A percentile compares a stretch with the other conserved stretches of the same genome.
Conservation (phyloP, 1,284 basidiomycete species). For the Termitomyces sp. region DNA sequence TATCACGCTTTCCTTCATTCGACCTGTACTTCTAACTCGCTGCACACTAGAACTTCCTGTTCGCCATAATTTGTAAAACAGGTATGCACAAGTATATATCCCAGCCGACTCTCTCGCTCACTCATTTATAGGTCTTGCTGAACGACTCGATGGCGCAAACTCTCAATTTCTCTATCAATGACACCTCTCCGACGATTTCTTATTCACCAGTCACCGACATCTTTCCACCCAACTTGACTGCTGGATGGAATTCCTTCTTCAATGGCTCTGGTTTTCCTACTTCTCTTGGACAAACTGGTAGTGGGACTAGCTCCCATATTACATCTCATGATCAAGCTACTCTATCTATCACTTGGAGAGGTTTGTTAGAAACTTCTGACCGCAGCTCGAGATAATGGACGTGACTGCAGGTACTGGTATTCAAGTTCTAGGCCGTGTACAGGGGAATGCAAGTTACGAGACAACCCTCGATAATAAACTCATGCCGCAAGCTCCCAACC, state of each 20-base stretch:
- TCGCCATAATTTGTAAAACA: neutral
- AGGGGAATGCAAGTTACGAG: constrained; percentile 34
- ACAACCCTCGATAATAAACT: constrained; percentile 41
- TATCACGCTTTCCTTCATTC: neutral
- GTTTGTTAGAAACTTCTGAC: constrained; percentile 30
- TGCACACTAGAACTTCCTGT: neutral
- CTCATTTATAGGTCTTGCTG: constrained; percentile 10
- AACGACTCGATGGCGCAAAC: constrained; percentile 39
- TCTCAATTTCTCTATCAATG: constrained; percentile 53
- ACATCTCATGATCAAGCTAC: constrained; percentile 53
- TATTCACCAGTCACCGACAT: constrained; percentile 60
- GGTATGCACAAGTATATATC: neutral
- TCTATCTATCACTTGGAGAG: constrained; percentile 54
- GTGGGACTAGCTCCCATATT: constrained; percentile 54
- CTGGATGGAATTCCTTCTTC: constrained; percentile 65
- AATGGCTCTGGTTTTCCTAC: constrained; percentile 42
- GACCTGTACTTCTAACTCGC: neutral
- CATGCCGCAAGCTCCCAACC: constrained; percentile 15
- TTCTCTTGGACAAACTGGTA: constrained; percentile 39
- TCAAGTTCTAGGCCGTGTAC: constrained; percentile 42
- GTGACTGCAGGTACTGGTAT: constrained; percentile 46
- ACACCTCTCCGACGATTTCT: constrained; percentile 58
- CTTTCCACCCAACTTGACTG: constrained; percentile 39
- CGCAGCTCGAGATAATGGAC: neutral
- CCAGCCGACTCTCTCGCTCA: neutral